phyloP scores from a whole-genome alignment of 306 rosid species.

The Medicago truncatula region DNA sequence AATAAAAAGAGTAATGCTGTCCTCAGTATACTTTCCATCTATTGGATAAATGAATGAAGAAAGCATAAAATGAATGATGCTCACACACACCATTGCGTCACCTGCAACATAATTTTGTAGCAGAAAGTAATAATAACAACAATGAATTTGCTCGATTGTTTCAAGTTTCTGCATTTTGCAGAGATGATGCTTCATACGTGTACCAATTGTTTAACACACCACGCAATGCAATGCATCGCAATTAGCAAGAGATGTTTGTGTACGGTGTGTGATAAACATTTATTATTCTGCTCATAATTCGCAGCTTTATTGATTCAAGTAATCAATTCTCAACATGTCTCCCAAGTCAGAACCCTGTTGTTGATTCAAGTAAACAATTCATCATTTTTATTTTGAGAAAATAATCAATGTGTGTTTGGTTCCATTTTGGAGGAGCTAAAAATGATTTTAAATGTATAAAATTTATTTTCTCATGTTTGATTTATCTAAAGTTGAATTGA shows the following conservation, averaged over 20 bases:
- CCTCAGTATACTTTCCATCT: no score
- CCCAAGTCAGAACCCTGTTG: not conserved
- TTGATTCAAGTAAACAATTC: constrained; percentile 1
- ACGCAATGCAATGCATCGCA: constrained; percentile 22
- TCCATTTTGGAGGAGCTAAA: no score
- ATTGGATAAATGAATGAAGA: no score
- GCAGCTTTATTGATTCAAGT: constrained; percentile 48
- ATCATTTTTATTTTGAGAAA: no score
- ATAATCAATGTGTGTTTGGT: no score
- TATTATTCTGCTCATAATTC: constrained; percentile 11
- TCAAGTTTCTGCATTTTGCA: constrained; percentile 40
- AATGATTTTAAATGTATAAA: no score
- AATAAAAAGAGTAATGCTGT: no score
- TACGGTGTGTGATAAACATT: not conserved
- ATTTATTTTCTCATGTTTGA: no score
- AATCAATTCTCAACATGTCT: constrained; percentile 31
- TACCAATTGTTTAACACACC: constrained; percentile 32
- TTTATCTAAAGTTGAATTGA: no score
- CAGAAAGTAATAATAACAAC: constrained; percentile 22
- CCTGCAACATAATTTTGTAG: not conserved
- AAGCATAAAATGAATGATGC: no score
- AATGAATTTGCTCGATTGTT: not conserved
- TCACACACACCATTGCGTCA: constrained; percentile 10
- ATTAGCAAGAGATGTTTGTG: constrained; percentile 20
- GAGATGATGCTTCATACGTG: not conserved